A percentile compares a stretch with the other conserved stretches of the same genome.
Conservation (phyloP, 2,329 filamentous ascomycete species). For the Fusarium sp. region DNA sequence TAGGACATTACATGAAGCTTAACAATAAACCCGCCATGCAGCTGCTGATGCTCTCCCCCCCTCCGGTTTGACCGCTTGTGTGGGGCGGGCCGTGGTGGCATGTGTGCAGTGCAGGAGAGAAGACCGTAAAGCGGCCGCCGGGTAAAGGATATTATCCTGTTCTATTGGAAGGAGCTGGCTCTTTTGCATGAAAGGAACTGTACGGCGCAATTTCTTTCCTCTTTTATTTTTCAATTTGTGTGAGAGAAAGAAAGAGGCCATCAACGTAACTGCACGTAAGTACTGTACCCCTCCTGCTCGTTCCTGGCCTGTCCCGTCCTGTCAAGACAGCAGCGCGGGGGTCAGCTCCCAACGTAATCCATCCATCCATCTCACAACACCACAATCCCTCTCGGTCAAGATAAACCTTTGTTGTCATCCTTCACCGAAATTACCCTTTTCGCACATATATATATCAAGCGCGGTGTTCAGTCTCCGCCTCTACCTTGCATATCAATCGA, state of each 20-base stretch:
- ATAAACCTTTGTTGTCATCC: conserved; percentile 6
- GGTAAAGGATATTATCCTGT: not conserved
- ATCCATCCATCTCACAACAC: conserved; percentile 20
- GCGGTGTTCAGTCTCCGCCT: not conserved
- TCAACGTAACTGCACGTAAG: not conserved
- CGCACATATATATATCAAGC: not conserved
- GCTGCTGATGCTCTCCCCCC: not conserved
- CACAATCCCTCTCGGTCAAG: conserved; percentile 14
- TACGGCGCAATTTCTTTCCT: not conserved
- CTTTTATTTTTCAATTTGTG: not conserved
- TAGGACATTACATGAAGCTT: not conserved
- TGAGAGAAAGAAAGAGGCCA: not conserved
- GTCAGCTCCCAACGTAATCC: conserved; percentile 30
- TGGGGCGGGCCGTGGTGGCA: not conserved
- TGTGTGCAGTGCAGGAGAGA: not conserved
- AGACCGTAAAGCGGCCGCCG: not conserved
- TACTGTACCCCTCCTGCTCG: conserved; percentile 1
- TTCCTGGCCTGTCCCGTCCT: conserved; percentile 2
- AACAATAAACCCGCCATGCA: not conserved
- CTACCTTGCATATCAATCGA: not conserved
- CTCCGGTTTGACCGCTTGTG: not conserved
- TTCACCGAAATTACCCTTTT: not conserved
- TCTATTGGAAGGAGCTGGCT: not conserved
- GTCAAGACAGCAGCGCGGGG: conserved; percentile 16
- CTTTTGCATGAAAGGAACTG: not conserved